phyloP scores from a whole-genome alignment of 1,284 basidiomycete genomes.

The Rhizopogon parksii region DNA sequence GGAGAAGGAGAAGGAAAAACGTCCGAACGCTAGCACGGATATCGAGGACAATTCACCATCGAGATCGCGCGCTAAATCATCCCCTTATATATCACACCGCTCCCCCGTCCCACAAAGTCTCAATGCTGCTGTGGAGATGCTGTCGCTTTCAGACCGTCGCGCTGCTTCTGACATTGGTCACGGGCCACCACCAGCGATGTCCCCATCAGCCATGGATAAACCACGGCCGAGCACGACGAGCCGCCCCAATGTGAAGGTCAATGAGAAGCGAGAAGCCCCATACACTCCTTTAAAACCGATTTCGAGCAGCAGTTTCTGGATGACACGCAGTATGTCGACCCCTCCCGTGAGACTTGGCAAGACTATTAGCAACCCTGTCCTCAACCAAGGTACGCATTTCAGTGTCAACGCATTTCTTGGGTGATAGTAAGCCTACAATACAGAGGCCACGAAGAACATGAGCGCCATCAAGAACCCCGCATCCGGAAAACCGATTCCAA shows the following conservation, averaged over 20 bases:
- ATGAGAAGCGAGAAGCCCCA: constrained; percentile 28
- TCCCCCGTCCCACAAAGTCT: constrained; percentile 49
- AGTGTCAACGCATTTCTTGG: constrained; percentile 5
- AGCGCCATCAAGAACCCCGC: constrained; percentile 63
- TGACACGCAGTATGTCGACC: constrained; percentile 30
- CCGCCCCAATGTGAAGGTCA: constrained; percentile 18
- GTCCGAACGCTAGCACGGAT: constrained; percentile 16
- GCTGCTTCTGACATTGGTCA: constrained; percentile 30
- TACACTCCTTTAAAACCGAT: constrained; percentile 39
- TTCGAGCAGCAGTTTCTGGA: constrained; percentile 30
- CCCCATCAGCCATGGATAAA: constrained; percentile 20
- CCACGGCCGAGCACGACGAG: constrained; percentile 27
- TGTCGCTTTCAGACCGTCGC: constrained; percentile 42
- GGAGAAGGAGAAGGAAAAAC: constrained; percentile 24
- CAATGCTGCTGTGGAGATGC: constrained; percentile 48
- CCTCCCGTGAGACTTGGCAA: constrained; percentile 48
- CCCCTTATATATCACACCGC: constrained; percentile 40
- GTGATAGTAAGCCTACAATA: neutral
- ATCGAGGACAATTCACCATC: constrained; percentile 23
- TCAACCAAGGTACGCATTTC: constrained; percentile 48
- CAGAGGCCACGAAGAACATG: constrained; percentile 68
- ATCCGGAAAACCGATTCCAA: constrained; percentile 60
- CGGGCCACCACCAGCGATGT: constrained; percentile 15
- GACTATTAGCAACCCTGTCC: constrained; percentile 57
- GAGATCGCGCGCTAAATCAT: constrained; percentile 38